Evolutionary conservation across 441 rosid genomes (phyloP), one percentile per base, ranked within the genome.

Genomic region (Omphalea diandra): DNA sequence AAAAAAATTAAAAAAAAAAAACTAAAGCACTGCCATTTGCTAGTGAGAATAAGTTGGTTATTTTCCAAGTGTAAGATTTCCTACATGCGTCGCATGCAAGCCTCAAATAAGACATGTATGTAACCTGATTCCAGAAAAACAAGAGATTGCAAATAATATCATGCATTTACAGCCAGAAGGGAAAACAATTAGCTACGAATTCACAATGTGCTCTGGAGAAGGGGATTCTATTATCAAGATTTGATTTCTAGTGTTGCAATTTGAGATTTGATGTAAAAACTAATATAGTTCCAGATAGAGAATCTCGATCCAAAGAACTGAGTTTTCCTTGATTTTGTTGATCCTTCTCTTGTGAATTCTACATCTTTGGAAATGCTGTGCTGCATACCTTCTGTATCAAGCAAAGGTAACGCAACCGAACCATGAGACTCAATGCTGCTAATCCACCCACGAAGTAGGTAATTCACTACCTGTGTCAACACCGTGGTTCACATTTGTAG

Each of bases 361-460:
- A 94, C 44, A 49, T 83, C 85, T 76, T 70, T 76, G 41, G 67
- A 76, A 40, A 83, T 56, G 70, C 80, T 77, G 11, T 32, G 9
- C 71, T 72, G 38, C 10, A 71, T 73, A 73, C 77, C 75, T 74
- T 79, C 85, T 7, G 55, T 46, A 22, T 77, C 89, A 24, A 84
- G 75, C 67, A 94, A 78, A 24, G 97, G 95, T 11, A 94, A 81
- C 0, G 79, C 58, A 55, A 80, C 76, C 10, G 82, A 80, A 18
- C 95, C 96, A 55, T 67, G 65, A 20, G 96, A 85, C 63, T 91
- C 98, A 40, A 88, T 68, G 86, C 78, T 88, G 54, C 80, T 81
- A 35, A 94, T 88, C 97, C 97, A 94, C 53, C 98, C 97, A 0
- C 91, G 92, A 32, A 90, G 82, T 63, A 91, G 75, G 80, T 79